A percentile compares a stretch with the other conserved stretches of the same genome.
Conservation (phyloP, 2,329 filamentous ascomycete genomes). For the Talaromyces funiculosus region DNA sequence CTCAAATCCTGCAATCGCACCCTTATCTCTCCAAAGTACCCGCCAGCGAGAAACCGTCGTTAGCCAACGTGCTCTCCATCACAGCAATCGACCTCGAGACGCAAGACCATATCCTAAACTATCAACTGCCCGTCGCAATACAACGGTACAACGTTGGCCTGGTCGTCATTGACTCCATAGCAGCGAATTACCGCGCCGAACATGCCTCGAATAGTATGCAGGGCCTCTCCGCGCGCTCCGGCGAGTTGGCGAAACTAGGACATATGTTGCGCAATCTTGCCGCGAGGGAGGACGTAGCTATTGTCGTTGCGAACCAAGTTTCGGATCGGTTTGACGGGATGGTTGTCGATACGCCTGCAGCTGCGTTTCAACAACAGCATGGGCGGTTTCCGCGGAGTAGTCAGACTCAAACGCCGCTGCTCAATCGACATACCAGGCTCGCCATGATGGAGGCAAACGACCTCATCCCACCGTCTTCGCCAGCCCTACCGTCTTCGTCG, state of each 20-base stretch:
- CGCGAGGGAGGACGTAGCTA: conserved; percentile 64
- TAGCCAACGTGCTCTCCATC: conserved; percentile 73
- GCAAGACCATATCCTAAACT: conserved; percentile 90
- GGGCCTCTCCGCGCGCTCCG: conserved; percentile 66
- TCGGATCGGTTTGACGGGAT: conserved; percentile 67
- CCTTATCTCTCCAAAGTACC: conserved; percentile 50
- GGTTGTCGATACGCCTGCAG: background rate
- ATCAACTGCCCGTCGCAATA: conserved; percentile 83
- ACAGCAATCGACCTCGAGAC: conserved; percentile 84
- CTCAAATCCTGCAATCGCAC: conserved; percentile 68
- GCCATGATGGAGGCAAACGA: background rate
- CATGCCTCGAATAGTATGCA: conserved; percentile 42
- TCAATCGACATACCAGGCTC: background rate
- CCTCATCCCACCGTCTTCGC: conserved; percentile 1
- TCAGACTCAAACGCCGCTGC: background rate
- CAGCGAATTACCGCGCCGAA: conserved; percentile 92
- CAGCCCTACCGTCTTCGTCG: background rate
- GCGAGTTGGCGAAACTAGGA: conserved; percentile 70
- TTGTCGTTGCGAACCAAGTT: conserved; percentile 94
- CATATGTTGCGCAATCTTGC: conserved; percentile 71
- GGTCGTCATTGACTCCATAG: conserved; percentile 82
- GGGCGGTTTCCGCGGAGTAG: background rate
- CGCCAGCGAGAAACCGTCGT: conserved; percentile 50
- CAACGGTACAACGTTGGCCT: conserved; percentile 71
- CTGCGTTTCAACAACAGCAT: background rate